These are phyloP conservation scores for Grammothele lineata DNA, from an alignment of 768 basidiomycete species.

Conservation along the genomic window DNA sequence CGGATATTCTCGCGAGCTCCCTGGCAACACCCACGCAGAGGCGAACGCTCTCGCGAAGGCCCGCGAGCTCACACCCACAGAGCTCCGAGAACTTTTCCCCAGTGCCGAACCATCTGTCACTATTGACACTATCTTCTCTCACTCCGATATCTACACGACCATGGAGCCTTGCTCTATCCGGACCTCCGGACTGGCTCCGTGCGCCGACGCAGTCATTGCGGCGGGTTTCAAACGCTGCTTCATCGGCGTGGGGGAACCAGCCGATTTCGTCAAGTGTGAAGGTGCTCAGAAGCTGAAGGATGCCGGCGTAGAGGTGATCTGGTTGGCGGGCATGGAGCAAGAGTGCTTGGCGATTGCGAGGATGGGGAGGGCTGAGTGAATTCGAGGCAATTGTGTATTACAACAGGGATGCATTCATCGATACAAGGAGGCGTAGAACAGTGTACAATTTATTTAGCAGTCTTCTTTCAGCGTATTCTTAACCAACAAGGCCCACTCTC, in stretches of 20 bases:
- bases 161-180: slow-evolving; percentile 94
- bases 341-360: slow-evolving; percentile 82
- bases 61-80: slow-evolving; percentile 34
- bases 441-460: too few species aligned
- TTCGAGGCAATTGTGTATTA: too few species aligned
- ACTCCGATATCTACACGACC: slow-evolving; percentile 85
- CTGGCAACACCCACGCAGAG: slow-evolving; percentile 96
- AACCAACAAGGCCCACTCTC: slow-evolving; percentile 10
- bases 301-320: slow-evolving; percentile 72
- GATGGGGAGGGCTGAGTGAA: slow-evolving; percentile 23
- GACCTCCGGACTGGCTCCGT: slow-evolving; percentile 82
- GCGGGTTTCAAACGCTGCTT: slow-evolving; percentile 71
- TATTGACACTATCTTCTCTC: slow-evolving; percentile 46
- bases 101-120: slow-evolving; percentile 36
- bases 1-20: slow-evolving; percentile 87
- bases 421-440: neutral
- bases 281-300: slow-evolving; percentile 70
- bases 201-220: slow-evolving; percentile 77
- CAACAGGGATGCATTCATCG: neutral
- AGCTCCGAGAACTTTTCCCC: slow-evolving; percentile 33
- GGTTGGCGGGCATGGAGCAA: slow-evolving; percentile 69
- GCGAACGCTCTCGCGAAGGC: slow-evolving; percentile 87
- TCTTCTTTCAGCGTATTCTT: slow-evolving; percentile 1
- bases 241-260: slow-evolving; percentile 88
- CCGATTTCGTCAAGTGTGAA: slow-evolving; percentile 92